Evolutionary conservation across 139 green algal species (phyloP).

Genomic region (Coelastrella sp.): DNA sequence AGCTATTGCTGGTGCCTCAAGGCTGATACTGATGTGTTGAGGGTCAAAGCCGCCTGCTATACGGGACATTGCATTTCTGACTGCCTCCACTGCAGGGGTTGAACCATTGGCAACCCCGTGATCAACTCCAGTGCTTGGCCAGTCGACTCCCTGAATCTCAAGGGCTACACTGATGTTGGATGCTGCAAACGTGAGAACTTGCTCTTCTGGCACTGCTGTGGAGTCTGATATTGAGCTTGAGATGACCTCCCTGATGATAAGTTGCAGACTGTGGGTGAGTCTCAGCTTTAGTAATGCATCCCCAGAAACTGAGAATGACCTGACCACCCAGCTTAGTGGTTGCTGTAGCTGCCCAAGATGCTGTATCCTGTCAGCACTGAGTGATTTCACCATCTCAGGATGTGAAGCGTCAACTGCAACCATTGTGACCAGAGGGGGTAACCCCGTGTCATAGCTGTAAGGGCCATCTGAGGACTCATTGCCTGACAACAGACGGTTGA

Average conservation of each 20-base stretch:
- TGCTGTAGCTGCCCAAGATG: neutral
- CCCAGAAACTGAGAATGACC: conserved; percentile 1
- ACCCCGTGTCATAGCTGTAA: conserved; percentile 1
- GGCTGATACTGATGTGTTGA: conserved; percentile 12
- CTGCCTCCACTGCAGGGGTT: neutral
- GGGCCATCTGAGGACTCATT: neutral
- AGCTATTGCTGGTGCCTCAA: neutral
- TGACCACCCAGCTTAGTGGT: conserved; percentile 14
- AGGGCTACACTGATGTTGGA: conserved; percentile 10
- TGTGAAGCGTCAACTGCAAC: neutral
- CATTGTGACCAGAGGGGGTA: conserved; percentile 1
- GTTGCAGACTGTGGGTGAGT: neutral
- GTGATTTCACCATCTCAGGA: neutral
- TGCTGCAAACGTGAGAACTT: conserved; percentile 25
- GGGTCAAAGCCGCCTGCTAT: conserved; percentile 15
- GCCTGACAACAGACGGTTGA: conserved; percentile 5
- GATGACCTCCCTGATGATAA: conserved; percentile 29
- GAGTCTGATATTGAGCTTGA: neutral
- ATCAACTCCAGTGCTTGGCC: neutral
- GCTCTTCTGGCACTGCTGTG: neutral
- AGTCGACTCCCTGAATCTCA: neutral
- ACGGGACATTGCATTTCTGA: neutral
- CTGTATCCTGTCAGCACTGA: conserved; percentile 26
- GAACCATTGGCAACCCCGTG: neutral
- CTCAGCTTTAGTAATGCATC: conserved; percentile 30